A percentile compares a stretch with the other conserved stretches of the same genome.
phyloP scores from a whole-genome alignment of 192 early-diverging fungal species.

The Entomortierella beljakovae region DNA sequence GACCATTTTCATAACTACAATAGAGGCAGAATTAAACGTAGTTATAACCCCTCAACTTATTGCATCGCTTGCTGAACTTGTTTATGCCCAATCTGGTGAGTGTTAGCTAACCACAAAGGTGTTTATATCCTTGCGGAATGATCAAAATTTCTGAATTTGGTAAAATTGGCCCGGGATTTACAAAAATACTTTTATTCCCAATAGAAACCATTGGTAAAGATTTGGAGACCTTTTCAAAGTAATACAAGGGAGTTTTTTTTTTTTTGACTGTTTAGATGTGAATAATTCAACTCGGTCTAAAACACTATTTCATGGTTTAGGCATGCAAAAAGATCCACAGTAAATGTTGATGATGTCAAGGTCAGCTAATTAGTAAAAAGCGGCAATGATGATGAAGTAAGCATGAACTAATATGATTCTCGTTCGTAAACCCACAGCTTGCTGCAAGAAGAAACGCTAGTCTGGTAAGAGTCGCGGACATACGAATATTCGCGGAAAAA shows the following conservation, averaged over 20 bases:
- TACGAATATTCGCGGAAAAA: too few relatives aligned
- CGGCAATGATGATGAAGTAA: not conserved
- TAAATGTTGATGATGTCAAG: constrained; percentile 59
- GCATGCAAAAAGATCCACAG: constrained; percentile 54
- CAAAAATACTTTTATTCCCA: not conserved
- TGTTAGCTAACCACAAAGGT: not conserved
- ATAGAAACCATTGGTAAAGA: constrained; percentile 55
- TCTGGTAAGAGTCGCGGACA: constrained; percentile 57
- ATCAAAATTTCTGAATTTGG: too few relatives aligned
- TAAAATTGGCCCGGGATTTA: too few relatives aligned
- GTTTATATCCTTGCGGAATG: too few relatives aligned
- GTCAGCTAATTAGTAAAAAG: constrained; percentile 10
- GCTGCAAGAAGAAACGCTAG: constrained; percentile 54
- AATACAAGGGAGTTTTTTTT: not conserved
- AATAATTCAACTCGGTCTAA: not conserved
- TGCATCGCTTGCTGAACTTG: constrained; percentile 55
- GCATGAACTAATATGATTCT: not conserved
- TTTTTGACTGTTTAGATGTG: too few relatives aligned
- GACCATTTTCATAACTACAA: not conserved
- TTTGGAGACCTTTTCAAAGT: constrained; percentile 56
- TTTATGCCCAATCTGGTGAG: constrained; percentile 54
- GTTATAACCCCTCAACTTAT: constrained; percentile 51
- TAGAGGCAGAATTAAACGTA: constrained; percentile 43
- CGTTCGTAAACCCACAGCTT: constrained; percentile 28
- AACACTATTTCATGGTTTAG: constrained; percentile 9